Evolutionary conservation across 2,329 filamentous ascomycete genomes (phyloP).

Genomic region (Alternaria sp.): DNA sequence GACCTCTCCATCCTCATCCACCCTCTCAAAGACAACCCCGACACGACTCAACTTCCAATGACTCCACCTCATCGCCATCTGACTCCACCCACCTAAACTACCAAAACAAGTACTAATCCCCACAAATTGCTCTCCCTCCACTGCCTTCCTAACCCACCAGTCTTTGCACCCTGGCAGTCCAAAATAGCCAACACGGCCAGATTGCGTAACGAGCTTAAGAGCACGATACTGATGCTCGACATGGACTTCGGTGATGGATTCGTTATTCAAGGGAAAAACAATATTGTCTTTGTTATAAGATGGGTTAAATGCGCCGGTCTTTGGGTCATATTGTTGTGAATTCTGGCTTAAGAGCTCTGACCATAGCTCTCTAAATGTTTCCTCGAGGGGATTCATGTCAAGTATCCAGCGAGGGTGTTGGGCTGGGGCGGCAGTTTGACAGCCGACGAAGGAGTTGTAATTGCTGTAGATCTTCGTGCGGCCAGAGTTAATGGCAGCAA

Average conservation of each 20-base stretch:
- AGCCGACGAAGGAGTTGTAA: background rate
- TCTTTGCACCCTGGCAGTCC: constrained; percentile 11
- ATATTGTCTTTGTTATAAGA: background rate
- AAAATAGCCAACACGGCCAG: constrained; percentile 17
- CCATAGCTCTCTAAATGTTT: background rate
- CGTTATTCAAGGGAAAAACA: constrained; percentile 24
- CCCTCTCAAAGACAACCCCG: constrained; percentile 4
- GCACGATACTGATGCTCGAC: constrained; percentile 17
- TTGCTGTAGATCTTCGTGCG: background rate
- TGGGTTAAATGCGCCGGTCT: background rate
- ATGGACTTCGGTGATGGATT: constrained; percentile 27
- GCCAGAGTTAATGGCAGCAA: background rate
- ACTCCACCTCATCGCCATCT: constrained; percentile 10
- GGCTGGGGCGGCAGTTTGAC: background rate
- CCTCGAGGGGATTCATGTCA: background rate
- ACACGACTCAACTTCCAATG: constrained; percentile 16
- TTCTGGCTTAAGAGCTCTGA: background rate
- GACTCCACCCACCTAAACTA: constrained; percentile 17
- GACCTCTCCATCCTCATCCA: background rate
- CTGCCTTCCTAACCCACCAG: constrained; percentile 17
- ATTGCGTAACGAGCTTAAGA: constrained; percentile 26
- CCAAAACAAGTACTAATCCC: constrained; percentile 20
- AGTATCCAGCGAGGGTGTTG: constrained; percentile 1
- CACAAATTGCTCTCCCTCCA: constrained; percentile 16
- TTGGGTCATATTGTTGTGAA: background rate